Percentiles rank a stretch among this genome's conserved stretches.
phyloP scores from a whole-genome alignment of 2,329 filamentous ascomycete genomes.

The Colletotrichum orchidophilum region DNA sequence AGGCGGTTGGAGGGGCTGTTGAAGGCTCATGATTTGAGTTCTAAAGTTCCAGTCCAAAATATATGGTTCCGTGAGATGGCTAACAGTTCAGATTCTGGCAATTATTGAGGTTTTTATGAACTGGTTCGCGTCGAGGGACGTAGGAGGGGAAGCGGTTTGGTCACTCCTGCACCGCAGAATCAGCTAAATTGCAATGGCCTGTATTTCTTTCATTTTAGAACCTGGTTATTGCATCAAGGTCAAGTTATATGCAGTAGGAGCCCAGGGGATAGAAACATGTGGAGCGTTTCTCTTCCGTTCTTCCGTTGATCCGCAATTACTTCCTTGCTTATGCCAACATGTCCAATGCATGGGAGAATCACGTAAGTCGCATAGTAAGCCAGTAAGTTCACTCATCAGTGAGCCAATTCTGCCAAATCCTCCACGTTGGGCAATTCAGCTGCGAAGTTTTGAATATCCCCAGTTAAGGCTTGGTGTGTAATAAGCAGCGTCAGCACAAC shows the following conservation, averaged over 20 bases:
- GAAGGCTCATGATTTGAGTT: neutral
- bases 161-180: neutral
- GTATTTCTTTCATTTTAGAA: neutral
- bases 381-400: neutral
- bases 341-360: neutral
- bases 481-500: neutral
- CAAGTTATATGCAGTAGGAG: neutral
- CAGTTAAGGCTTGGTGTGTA: neutral
- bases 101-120: neutral
- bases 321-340: neutral
- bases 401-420: neutral
- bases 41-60: neutral
- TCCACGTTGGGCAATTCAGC: neutral
- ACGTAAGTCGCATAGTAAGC: neutral
- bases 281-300: neutral
- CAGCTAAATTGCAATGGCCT: neutral
- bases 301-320: neutral
- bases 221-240: neutral
- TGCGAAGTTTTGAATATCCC: neutral
- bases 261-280: neutral
- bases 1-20: neutral
- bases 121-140: neutral
- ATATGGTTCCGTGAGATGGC: neutral
- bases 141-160: neutral
- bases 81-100: neutral